Evolutionary conservation across 495 filamentous ascomycete genomes (phyloP), one percentile per base, ranked within the genome.

Genomic region (Daldinia childiae): DNA sequence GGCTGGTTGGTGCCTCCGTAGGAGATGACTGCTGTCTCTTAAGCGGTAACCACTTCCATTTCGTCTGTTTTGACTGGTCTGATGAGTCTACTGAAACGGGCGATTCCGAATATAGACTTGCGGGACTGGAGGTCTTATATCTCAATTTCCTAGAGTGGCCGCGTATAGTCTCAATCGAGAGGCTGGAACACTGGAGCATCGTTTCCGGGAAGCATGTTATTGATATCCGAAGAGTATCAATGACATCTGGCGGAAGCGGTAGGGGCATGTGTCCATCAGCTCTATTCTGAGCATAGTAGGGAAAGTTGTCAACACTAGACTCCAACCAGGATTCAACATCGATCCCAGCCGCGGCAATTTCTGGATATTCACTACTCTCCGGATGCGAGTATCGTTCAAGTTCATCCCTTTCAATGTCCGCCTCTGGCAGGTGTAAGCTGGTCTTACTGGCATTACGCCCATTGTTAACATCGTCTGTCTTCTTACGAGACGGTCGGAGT

Each of bases 101-200:
- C 15, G 58, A 64, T 24, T 75, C 71, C n/a, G 66, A 64, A 51
- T 66, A 71, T 9, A 63, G 7, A 29, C 71, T 72, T 14, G 64
- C 64, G 29, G 72, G 29, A 30, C 68, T 70, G 6, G 66, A 50
- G 24, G 61, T 38, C 34, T 70, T 64, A 52, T 82, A 79, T 36
- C 72, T 77, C 19, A 83, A 64, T 62, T 82, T 82, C 6, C 72
- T 81, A 4, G 83, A 82, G 48, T 85, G 83, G 8, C 75, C 43
- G 19, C 83, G 81, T 48, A 85, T 83, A 0, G 79, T 84, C 60
- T 85, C 82, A 56, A 85, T 78, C 3, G 83, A 77, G 19, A 85
- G 77, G 61, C 80, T 83, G 1, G 78, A 78, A 2, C 81, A 79
- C 36, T 79, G 74, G 9, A 85, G 78, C 80, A 84, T 83, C 8